A percentile compares a stretch with the other conserved stretches of the same genome.
phyloP scores from a whole-genome alignment of 1,284 basidiomycete genomes.

The Apiotrichum montevideense region DNA sequence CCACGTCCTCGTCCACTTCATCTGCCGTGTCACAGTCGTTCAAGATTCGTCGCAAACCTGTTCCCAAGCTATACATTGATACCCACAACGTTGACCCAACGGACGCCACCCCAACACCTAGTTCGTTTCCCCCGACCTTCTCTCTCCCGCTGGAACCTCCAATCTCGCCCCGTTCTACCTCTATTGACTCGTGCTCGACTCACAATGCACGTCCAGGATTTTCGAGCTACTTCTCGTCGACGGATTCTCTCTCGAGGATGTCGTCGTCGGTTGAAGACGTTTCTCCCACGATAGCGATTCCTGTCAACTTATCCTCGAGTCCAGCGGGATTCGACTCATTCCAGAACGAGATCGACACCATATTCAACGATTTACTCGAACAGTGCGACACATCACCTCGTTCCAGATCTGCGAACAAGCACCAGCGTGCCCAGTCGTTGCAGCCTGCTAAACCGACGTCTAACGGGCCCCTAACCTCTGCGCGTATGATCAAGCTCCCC shows the following conservation, averaged over 20 bases:
- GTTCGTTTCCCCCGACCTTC: too few species aligned
- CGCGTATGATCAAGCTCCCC: too few species aligned
- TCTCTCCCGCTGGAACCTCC: too few species aligned
- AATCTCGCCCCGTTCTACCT: too few species aligned
- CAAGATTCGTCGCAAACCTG: conserved; percentile 15
- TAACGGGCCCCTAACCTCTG: too few species aligned
- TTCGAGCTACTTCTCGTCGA: too few species aligned
- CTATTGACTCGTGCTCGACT: too few species aligned
- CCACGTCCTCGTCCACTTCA: background rate
- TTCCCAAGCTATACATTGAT: background rate
- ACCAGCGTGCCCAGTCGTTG: background rate
- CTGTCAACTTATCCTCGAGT: background rate
- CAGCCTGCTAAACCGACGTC: too few species aligned
- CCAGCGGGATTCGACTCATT: background rate
- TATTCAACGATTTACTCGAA: conserved; percentile 18
- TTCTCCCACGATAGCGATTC: background rate
- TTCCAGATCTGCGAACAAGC: background rate
- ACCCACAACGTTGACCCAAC: background rate
- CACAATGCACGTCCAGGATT: too few species aligned
- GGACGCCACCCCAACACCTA: too few species aligned
- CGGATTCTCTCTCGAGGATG: background rate
- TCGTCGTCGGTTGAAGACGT: background rate
- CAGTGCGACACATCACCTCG: conserved; percentile 1
- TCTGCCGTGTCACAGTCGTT: conserved; percentile 2
- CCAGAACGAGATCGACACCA: conserved; percentile 9